Evolutionary conservation across 164 flowering plant species (phyloP).

Genomic region (Brasenia schreberi): DNA sequence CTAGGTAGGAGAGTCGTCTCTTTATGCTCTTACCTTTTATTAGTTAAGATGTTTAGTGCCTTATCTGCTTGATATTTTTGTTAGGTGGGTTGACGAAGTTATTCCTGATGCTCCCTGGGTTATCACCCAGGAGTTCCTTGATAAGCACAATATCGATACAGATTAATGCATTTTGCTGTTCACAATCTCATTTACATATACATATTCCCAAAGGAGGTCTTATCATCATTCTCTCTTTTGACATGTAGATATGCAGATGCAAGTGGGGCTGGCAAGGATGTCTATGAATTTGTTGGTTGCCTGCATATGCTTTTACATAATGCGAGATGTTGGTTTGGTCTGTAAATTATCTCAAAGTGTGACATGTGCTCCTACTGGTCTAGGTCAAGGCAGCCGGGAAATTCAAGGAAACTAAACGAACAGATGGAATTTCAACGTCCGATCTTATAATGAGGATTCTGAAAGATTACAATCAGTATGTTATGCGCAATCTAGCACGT

Average conservation of each 20-base stretch:
- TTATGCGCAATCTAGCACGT: constrained; percentile 89
- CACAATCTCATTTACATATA: not conserved
- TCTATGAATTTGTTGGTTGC: constrained; percentile 17
- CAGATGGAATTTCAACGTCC: constrained; percentile 80
- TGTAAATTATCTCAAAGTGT: not conserved
- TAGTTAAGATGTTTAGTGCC: too few relatives aligned
- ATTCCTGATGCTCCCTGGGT: constrained; percentile 99
- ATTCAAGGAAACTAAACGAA: constrained; percentile 78
- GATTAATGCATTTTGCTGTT: not conserved
- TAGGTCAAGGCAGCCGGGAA: constrained; percentile 66
- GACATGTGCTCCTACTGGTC: not conserved
- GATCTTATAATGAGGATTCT: constrained; percentile 86
- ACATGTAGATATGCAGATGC: constrained; percentile 18
- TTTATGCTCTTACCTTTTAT: too few relatives aligned
- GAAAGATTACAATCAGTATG: constrained; percentile 91
- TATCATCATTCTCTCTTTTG: not conserved
- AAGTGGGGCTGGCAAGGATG: constrained; percentile 18
- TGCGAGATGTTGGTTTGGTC: not conserved
- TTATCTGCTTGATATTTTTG: not conserved
- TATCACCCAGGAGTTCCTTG: constrained; percentile 61
- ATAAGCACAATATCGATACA: constrained; percentile 65
- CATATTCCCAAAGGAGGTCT: not conserved
- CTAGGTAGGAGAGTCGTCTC: too few relatives aligned
- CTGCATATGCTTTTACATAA: not conserved
- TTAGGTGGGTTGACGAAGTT: constrained; percentile 99